phyloP scores from a whole-genome alignment of 495 filamentous ascomycete species.

The Penicillium longicatenatum region DNA sequence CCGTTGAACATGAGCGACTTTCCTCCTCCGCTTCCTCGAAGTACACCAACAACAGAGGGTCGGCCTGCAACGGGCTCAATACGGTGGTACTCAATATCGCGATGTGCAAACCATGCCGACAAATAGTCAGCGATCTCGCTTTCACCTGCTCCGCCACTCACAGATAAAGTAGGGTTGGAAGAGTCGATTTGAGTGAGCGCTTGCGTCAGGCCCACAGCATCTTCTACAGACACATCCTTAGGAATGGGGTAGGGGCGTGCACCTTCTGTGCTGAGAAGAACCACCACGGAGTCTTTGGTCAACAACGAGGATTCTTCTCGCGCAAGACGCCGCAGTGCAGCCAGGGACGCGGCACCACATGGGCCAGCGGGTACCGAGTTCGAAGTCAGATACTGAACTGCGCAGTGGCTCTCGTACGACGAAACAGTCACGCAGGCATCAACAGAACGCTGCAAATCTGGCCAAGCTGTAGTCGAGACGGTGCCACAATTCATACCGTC shows the following conservation, averaged over 20 bases:
- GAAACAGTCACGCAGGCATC: constrained; percentile 60
- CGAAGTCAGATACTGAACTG: constrained; percentile 48
- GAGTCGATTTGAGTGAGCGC: constrained; percentile 46
- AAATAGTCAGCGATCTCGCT: constrained; percentile 43
- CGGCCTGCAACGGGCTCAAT: constrained; percentile 42
- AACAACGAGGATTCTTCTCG: constrained; percentile 35
- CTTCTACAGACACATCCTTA: constrained; percentile 35
- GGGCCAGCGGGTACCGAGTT: constrained; percentile 57
- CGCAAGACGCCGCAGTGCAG: constrained; percentile 52
- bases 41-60: constrained; percentile 49
- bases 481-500: constrained; percentile 69
- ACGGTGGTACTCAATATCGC: constrained; percentile 47
- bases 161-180: constrained; percentile 43
- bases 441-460: constrained; percentile 52
- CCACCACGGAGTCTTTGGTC: constrained; percentile 49
- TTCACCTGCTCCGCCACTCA: constrained; percentile 42
- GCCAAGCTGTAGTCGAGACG: constrained; percentile 63
- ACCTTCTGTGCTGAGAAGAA: constrained; percentile 55
- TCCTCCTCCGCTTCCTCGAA: constrained; percentile 44
- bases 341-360: constrained; percentile 63
- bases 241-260: constrained; percentile 38
- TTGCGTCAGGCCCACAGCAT: constrained; percentile 39
- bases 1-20: constrained; percentile 53
- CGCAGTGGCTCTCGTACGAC: constrained; percentile 56
- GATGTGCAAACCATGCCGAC: constrained; percentile 46